Conservation (phyloP, 2,329 filamentous ascomycete species). For the Stagonosporopsis rhizophila region DNA sequence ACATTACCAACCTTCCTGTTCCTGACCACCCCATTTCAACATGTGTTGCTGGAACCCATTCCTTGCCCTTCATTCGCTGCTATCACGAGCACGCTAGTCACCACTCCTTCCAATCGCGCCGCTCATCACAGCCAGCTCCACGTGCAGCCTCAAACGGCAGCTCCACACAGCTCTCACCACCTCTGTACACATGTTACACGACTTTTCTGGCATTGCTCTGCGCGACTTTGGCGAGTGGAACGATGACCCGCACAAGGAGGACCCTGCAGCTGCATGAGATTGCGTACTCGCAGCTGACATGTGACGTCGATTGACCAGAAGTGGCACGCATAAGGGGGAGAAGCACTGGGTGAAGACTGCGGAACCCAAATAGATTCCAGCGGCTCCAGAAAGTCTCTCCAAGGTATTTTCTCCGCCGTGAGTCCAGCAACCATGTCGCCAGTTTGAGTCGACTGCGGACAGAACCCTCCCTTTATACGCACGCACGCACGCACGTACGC, state of each 20-base stretch:
- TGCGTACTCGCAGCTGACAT: constrained; percentile 14
- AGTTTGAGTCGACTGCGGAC: constrained; percentile 33
- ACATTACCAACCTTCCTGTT: neutral
- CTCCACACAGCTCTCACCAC: neutral
- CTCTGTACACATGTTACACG: neutral
- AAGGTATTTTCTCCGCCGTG: too few species aligned
- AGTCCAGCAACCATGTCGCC: constrained; percentile 11
- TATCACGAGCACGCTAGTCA: constrained; percentile 24
- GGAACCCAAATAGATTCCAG: neutral
- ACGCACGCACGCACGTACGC: too few species aligned
- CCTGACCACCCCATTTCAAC: neutral
- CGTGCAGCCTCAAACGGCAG: neutral
- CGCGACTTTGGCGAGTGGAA: neutral
- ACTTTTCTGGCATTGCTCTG: neutral
- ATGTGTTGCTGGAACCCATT: neutral
- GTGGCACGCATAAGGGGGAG: neutral
- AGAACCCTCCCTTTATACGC: too few species aligned
- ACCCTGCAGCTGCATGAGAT: constrained; percentile 27
- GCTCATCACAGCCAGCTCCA: constrained; percentile 24
- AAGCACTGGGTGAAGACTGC: neutral
- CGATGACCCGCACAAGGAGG: neutral
- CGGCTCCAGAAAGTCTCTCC: too few species aligned
- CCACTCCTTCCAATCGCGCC: constrained; percentile 35
- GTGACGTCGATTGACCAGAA: constrained; percentile 4
- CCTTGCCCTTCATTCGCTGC: neutral